A percentile compares a stretch with the other conserved stretches of the same genome.
Evolutionary conservation across 164 flowering plant genomes (phyloP).

Genomic region (Tetrastigma voinierianum): DNA sequence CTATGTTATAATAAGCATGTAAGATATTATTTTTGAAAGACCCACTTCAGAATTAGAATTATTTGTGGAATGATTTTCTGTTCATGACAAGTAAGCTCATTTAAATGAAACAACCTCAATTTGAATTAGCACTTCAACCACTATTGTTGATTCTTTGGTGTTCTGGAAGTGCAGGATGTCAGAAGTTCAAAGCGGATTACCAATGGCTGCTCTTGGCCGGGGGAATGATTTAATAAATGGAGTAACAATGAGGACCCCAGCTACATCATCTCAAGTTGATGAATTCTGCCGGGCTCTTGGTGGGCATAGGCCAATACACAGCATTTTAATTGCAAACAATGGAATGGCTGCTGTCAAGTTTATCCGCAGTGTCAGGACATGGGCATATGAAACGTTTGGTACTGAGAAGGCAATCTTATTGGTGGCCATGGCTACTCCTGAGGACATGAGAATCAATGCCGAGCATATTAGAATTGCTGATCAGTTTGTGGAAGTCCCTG

Average conservation of each 20-base stretch:
- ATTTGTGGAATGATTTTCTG: background rate
- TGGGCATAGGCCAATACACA: slow-evolving; percentile 84
- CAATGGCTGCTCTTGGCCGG: slow-evolving; percentile 43
- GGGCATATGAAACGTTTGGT: slow-evolving; percentile 98
- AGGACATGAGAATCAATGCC: slow-evolving; percentile 98
- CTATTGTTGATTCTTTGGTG: slow-evolving; percentile 2
- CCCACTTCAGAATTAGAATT: background rate
- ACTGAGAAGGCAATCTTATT: slow-evolving; percentile 89
- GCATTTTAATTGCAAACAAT: slow-evolving; percentile 95
- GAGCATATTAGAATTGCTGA: slow-evolving; percentile 99
- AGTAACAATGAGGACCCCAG: slow-evolving; percentile 39
- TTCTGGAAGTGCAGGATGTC: slow-evolving; percentile 42
- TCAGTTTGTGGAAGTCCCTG: slow-evolving; percentile 98
- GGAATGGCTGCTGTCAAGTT: slow-evolving; percentile 99
- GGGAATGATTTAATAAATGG: slow-evolving; percentile 55
- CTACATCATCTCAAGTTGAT: slow-evolving; percentile 56
- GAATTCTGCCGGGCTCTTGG: slow-evolving; percentile 86
- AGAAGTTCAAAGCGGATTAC: slow-evolving; percentile 43
- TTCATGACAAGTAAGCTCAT: background rate
- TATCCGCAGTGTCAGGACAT: slow-evolving; percentile 89
- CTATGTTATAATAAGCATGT: background rate
- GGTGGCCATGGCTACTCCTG: slow-evolving; percentile 99
- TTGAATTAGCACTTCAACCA: too few species aligned
- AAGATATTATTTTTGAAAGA: background rate
- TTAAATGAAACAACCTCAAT: too few species aligned